phyloP scores from a whole-genome alignment of 2,329 filamentous ascomycete genomes.

The Fusarium torulosum region DNA sequence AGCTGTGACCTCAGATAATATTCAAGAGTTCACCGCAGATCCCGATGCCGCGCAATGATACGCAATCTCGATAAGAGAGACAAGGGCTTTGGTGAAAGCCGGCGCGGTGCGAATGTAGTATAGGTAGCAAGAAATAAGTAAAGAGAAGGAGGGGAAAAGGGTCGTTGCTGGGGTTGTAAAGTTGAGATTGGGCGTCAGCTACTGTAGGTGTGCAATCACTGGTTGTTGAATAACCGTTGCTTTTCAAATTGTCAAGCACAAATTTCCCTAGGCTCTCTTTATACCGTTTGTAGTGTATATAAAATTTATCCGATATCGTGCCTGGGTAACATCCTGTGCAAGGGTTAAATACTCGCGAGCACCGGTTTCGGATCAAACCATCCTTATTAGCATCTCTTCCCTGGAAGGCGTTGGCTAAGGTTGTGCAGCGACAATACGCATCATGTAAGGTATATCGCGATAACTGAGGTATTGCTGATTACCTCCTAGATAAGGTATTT shows the following conservation, averaged over 20 bases:
- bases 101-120: background rate
- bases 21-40: conserved; percentile 24
- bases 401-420: background rate
- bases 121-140: background rate
- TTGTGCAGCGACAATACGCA: conserved; percentile 8
- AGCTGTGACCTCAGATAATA: background rate
- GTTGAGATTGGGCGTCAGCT: conserved; percentile 11
- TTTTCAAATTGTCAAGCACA: background rate
- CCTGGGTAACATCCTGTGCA: conserved; percentile 8
- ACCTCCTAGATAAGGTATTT: conserved; percentile 13
- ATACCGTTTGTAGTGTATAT: conserved; percentile 10
- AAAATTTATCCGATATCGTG: conserved; percentile 21
- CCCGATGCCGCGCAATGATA: conserved; percentile 9
- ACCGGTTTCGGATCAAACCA: conserved; percentile 31
- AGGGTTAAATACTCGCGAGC: conserved; percentile 11
- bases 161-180: conserved; percentile 22
- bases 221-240: background rate
- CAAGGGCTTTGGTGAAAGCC: background rate
- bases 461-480: conserved; percentile 19
- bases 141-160: conserved; percentile 22
- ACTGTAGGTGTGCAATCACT: conserved; percentile 4
- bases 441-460: conserved; percentile 20
- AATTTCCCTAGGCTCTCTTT: conserved; percentile 19
- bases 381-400: conserved; percentile 1
- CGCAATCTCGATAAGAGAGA: conserved; percentile 5